Percentiles rank a stretch among this genome's conserved stretches.
Conservation (phyloP, 768 basidiomycete genomes). For the Rubroboletus pulcherrimus region DNA sequence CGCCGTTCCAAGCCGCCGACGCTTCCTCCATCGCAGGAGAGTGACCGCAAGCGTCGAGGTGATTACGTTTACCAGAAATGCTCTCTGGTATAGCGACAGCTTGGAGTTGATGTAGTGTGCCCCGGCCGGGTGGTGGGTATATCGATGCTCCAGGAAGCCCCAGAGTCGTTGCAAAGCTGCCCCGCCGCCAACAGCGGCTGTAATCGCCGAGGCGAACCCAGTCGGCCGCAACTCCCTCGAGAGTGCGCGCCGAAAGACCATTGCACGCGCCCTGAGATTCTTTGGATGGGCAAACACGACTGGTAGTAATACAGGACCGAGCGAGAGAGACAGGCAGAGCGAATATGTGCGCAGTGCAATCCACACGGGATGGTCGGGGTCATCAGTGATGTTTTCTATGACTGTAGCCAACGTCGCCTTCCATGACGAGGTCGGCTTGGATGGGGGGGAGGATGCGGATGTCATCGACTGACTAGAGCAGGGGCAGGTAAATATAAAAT, state of each 20-base stretch:
- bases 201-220: constrained; percentile 69
- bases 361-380: constrained; percentile 49
- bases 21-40: constrained; percentile 52
- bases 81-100: constrained; percentile 42
- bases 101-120: constrained; percentile 14
- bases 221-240: constrained; percentile 54
- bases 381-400: constrained; percentile 21
- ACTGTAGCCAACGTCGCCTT: neutral
- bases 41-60: constrained; percentile 55
- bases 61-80: constrained; percentile 55
- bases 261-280: constrained; percentile 18
- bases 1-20: constrained; percentile 7
- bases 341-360: constrained; percentile 65
- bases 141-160: constrained; percentile 21
- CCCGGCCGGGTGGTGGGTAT: neutral
- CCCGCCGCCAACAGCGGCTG: constrained; percentile 62
- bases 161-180: constrained; percentile 48
- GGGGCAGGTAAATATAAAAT: neutral
- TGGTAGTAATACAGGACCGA: constrained; percentile 63
- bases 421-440: neutral
- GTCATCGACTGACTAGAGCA: neutral
- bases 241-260: constrained; percentile 36
- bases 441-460: neutral
- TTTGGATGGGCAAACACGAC: constrained; percentile 38
- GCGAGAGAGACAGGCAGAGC: constrained; percentile 58